Evolutionary conservation across 345 rosid species (phyloP), one percentile per base, ranked within the genome.

Genomic region (Lepidium africanum): DNA sequence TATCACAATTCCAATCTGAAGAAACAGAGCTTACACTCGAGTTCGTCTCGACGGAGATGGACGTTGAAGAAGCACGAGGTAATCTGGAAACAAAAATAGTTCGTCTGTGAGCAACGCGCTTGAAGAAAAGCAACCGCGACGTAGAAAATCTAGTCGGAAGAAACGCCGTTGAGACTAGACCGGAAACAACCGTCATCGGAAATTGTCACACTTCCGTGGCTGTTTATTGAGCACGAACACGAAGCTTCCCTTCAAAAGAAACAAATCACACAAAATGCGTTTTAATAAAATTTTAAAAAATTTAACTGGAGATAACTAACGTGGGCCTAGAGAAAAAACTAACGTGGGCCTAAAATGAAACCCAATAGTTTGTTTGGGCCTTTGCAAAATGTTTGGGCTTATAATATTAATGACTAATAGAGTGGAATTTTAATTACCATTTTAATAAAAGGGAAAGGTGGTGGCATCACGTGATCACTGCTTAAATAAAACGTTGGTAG

Each of bases 31-130:
- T 12, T 77, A 82, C 89, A 77, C 53, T 71, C 23, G 82, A 79
- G n/a, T 75, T 69, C 63, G 82, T 59, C 64, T 82, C 88, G 14
- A 83, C 62, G 59, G 83, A 60, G 78, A 78, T 43, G 10, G 88
- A 46, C 15, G 82, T 76, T 35, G 83, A 74, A 72, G 87, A 89
- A 9, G 83, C 81, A 48, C 1, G 70, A 46, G 51, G 7, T 69
- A 83, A 33, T 76, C 66, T 75, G 21, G 67, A 23, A 43, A 42
- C 21, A 49, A 48, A 36, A 9, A 45, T 56, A 17, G 40, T 9
- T 39, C 51, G 16, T 69, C 48, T 55, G 6, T 13, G 65, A 55
- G 53, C 41, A 5, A 41, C n/a, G 9, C 30, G 57, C 8, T 50
- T 64, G 58, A 67, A 21, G 54, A 58, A 39, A 51, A 33, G 19